phyloP scores from a whole-genome alignment of 805 yeast genomes.

The Ogataea philodendri region DNA sequence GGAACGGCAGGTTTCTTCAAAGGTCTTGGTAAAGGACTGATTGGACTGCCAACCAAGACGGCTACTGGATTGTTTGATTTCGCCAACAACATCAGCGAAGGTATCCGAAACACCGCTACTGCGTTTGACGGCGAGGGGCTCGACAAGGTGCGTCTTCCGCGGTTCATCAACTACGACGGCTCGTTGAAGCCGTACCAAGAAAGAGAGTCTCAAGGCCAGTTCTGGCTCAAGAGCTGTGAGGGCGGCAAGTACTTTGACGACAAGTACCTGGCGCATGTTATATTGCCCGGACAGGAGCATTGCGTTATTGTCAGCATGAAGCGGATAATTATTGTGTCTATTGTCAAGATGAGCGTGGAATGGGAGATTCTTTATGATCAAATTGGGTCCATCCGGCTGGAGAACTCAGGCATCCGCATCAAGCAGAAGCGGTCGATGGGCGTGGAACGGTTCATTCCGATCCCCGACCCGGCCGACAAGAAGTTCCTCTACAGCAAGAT shows the following conservation, averaged over 20 bases:
- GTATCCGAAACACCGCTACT: constrained; percentile 88
- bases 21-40: constrained; percentile 92
- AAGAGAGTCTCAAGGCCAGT: constrained; percentile 92
- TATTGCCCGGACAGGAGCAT: constrained; percentile 76
- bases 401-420: constrained; percentile 74
- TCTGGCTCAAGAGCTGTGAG: constrained; percentile 78
- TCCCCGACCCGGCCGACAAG: constrained; percentile 64
- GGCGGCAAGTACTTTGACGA: constrained; percentile 78
- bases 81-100: constrained; percentile 90
- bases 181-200: constrained; percentile 72
- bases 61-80: constrained; percentile 93
- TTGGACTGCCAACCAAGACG: constrained; percentile 94
- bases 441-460: constrained; percentile 63
- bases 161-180: constrained; percentile 69
- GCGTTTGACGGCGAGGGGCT: constrained; percentile 78
- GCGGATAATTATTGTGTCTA: constrained; percentile 64
- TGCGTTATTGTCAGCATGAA: constrained; percentile 74
- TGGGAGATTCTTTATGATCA: constrained; percentile 72
- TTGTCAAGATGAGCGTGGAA: constrained; percentile 55
- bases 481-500: constrained; percentile 68
- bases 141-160: constrained; percentile 77
- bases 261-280: constrained; percentile 78
- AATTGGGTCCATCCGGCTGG: constrained; percentile 70
- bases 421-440: constrained; percentile 44
- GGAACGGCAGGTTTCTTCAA: constrained; percentile 92